Base-by-base conservation (phyloP, 352 stramenopile genomes). In the Phytopythium cucurbitacearum region DNA sequence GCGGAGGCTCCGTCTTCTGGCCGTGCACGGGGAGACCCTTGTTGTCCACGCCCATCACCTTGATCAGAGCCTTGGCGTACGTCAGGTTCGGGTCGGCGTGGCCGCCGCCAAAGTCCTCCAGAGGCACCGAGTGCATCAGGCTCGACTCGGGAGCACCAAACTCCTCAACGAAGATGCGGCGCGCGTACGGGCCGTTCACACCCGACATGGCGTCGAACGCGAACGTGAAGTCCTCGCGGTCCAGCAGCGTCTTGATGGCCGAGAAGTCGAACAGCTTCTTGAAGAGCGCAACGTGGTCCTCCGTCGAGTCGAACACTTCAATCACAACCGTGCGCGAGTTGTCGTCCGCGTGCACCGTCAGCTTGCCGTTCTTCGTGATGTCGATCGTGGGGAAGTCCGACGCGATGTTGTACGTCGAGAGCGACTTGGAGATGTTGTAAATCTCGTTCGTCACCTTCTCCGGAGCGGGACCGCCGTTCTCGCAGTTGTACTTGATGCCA, bases 51-150 rank as follows among this genome's bases (percentile, higher is more conserved):
- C 97, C 97, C 92, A 99, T 98, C 52, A 87, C 84, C 71, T 96
- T 89, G 40, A 98, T 97, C 28, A 99, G 71, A 45, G 97, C 91
- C 54, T 95, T 88, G 8, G 97, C 97, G 73, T 99, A 99, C 48
- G 92, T 98, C 44, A 99, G 69, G 77, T 99, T 99, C n/a, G 97
- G 97, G 80, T 99, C 97, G 33, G 97, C 97, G 71, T 99, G 97
- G 37, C 79, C 78, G 50, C 94, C 87, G 39, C 88, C 89, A 73
- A 99, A 99, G 79, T 99, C 96, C 51, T 99, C 96, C 67, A 98
- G 90, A 36, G 97, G 95, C 39, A 78, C 92, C 42, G 76, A 85
- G 66, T 99, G 99, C 69, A 96, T 88, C 62, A 98, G 71, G 51
- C 71, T 75, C 51, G 75, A 82, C n/a, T 71, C 61, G 12, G 85